phyloP scores from a whole-genome alignment of 2,329 filamentous ascomycete genomes.

The Diaporthe citrichinensis region DNA sequence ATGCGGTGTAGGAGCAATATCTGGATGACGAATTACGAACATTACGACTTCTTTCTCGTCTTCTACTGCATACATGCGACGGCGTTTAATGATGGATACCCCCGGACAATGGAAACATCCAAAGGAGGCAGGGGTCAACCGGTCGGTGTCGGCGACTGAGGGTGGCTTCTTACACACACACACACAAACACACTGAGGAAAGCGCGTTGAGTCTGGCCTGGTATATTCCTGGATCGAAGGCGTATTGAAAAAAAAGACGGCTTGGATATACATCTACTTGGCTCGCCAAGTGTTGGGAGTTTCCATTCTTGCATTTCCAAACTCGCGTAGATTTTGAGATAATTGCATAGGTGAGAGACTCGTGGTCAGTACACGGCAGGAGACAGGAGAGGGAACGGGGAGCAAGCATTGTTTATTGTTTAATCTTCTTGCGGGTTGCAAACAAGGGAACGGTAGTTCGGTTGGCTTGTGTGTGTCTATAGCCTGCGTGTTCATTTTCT shows the following conservation, averaged over 20 bases:
- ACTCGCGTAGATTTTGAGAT: constrained; percentile 25
- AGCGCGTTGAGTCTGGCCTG: not conserved
- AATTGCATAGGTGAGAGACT: constrained; percentile 7
- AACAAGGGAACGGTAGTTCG: not conserved
- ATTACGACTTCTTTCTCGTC: constrained; percentile 40
- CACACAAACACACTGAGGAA: not conserved
- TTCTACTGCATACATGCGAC: constrained; percentile 42
- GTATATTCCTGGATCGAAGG: constrained; percentile 1
- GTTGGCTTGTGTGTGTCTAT: constrained; percentile 17
- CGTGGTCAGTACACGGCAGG: not conserved
- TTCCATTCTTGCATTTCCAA: constrained; percentile 15
- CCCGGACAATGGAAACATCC: constrained; percentile 1
- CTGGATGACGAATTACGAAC: constrained; percentile 42
- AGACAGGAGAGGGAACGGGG: constrained; percentile 3
- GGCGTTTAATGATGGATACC: constrained; percentile 32
- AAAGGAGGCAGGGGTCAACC: not conserved
- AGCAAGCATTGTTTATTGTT: constrained; percentile 40
- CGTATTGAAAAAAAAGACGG: not conserved
- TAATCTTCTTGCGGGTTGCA: constrained; percentile 38
- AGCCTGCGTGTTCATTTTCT: constrained; percentile 34
- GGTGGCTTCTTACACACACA: not conserved
- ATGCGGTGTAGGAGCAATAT: constrained; percentile 32
- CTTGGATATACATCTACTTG: constrained; percentile 23
- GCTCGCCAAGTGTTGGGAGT: not conserved
- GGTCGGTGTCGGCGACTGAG: not conserved